Conservation (phyloP, 2,329 filamentous ascomycete genomes). For the Pseudogymnoascus sp. region DNA sequence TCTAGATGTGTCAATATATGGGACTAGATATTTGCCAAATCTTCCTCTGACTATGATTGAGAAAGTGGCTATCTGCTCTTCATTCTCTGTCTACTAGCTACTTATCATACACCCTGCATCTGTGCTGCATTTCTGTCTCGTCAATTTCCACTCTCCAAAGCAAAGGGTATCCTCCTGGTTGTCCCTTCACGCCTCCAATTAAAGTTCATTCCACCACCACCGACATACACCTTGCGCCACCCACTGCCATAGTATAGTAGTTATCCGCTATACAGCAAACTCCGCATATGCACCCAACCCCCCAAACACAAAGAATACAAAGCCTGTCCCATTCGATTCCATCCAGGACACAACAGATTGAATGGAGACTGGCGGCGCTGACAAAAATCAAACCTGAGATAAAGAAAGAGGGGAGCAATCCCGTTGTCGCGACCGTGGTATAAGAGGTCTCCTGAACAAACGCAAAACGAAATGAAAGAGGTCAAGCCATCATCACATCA, state of each 20-base stretch:
- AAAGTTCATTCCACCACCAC: neutral
- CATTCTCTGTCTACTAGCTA: conserved; percentile 1
- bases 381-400: neutral
- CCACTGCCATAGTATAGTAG: neutral
- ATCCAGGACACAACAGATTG: neutral
- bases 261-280: neutral
- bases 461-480: neutral
- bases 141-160: neutral
- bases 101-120: neutral
- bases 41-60: neutral
- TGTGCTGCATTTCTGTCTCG: neutral
- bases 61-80: neutral
- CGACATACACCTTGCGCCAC: neutral
- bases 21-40: neutral
- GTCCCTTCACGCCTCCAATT: neutral
- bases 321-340: neutral
- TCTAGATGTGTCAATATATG: conserved; percentile 2
- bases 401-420: neutral
- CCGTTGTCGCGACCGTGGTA: neutral
- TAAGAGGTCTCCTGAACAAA: neutral
- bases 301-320: conserved; percentile 5
- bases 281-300: conserved; percentile 4
- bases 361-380: neutral
- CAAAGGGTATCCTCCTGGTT: neutral
- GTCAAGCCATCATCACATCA: neutral